Conservation (phyloP, 305 asterid species). For the Plantago rigida region DNA sequence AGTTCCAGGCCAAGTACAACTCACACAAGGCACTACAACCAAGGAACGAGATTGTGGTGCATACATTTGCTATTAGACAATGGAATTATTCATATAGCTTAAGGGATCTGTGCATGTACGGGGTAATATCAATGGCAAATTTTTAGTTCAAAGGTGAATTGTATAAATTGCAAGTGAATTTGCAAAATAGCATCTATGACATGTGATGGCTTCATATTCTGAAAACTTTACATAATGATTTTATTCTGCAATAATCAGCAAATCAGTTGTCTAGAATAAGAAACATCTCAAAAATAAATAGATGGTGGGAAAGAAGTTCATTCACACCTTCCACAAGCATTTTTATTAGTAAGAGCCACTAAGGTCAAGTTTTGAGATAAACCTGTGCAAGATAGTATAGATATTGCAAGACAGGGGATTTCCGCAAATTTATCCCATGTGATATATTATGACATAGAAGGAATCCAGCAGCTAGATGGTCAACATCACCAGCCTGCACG, state of each 20-base stretch:
- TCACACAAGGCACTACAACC: slow-evolving; percentile 5
- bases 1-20: slow-evolving; percentile 17
- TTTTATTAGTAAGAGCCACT: slow-evolving; percentile 1
- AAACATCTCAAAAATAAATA: not conserved
- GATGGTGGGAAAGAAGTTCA: slow-evolving; percentile 7
- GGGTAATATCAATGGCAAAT: not conserved
- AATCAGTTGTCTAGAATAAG: not conserved
- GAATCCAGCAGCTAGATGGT: slow-evolving; percentile 95
- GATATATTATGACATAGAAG: slow-evolving; percentile 80
- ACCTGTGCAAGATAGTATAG: slow-evolving; percentile 97
- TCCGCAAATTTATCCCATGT: slow-evolving; percentile 83
- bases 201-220: slow-evolving; percentile 11
- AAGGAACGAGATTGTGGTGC: not conserved
- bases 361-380: slow-evolving; percentile 19
- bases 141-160: not conserved
- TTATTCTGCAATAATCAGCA: slow-evolving; percentile 9
- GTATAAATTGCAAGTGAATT: not conserved
- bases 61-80: slow-evolving; percentile 9
- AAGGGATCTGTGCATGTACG: slow-evolving; percentile 1
- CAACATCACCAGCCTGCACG: slow-evolving; percentile 90
- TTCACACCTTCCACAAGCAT: slow-evolving; percentile 18
- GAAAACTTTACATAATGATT: not conserved
- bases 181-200: not conserved
- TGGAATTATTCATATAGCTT: not conserved
- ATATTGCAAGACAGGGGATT: slow-evolving; percentile 83